phyloP scores from a whole-genome alignment of 495 filamentous ascomycete species.

The Xylaria acuta region DNA sequence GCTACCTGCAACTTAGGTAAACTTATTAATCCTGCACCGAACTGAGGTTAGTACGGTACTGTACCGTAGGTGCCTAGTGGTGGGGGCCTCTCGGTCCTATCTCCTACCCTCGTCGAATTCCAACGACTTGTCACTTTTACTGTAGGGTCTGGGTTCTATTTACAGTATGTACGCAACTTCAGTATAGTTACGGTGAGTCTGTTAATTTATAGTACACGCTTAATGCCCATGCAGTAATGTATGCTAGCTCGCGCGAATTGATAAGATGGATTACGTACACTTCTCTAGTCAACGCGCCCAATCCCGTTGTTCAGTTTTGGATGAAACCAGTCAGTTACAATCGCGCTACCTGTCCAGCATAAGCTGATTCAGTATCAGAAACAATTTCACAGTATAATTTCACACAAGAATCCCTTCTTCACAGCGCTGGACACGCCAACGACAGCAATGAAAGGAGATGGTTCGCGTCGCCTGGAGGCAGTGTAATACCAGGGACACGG shows the following conservation, averaged over 20 bases:
- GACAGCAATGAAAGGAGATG: constrained; percentile 33
- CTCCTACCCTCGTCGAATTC: background rate
- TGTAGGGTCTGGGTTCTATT: background rate
- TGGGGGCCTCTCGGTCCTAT: background rate
- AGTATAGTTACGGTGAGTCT: background rate
- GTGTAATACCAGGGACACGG: constrained; percentile 41
- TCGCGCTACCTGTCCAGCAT: background rate
- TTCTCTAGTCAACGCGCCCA: background rate
- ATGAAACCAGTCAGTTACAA: background rate
- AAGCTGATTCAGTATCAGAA: no score
- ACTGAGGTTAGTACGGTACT: background rate
- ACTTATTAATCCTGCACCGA: constrained; percentile 7
- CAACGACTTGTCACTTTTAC: background rate
- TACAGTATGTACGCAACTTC: background rate
- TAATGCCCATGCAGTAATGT: background rate
- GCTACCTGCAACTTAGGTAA: background rate
- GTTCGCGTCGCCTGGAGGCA: constrained; percentile 39
- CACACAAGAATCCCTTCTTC: constrained; percentile 23
- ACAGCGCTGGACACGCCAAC: constrained; percentile 31
- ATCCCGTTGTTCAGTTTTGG: background rate
- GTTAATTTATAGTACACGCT: background rate
- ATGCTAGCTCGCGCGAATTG: background rate
- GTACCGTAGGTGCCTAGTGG: no score
- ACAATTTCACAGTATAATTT: background rate
- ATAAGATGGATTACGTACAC: background rate